Percentiles rank a stretch among this genome's conserved stretches.
Conservation (phyloP, 805 yeast species). For the Maudiozyma serrabonitensis region DNA sequence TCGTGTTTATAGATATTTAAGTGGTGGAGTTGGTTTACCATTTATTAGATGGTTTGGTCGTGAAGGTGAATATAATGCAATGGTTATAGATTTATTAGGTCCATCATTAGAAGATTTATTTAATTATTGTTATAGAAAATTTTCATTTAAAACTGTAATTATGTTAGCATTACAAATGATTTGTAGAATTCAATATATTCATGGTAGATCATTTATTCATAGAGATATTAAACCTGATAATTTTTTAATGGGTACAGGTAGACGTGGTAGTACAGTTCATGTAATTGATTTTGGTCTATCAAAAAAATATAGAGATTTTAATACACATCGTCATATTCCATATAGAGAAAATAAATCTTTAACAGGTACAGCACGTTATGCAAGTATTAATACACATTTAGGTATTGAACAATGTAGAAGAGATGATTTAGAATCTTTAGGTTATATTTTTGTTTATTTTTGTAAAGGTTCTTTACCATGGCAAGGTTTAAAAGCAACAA, state of each 20-base stretch:
- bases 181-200: conserved; percentile 90
- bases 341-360: conserved; percentile 93
- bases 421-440: conserved; percentile 91
- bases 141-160: conserved; percentile 86
- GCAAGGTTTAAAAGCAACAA: conserved; percentile 97
- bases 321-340: conserved; percentile 91
- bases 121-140: conserved; percentile 91
- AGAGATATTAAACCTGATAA: conserved; percentile 84
- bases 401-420: conserved; percentile 96
- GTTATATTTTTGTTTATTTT: conserved; percentile 88
- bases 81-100: conserved; percentile 93
- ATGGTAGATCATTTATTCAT: conserved; percentile 86
- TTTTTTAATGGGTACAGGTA: conserved; percentile 79
- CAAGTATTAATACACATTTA: conserved; percentile 88
- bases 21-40: conserved; percentile 97
- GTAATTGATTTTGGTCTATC: conserved; percentile 93
- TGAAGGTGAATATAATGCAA: conserved; percentile 93
- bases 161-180: conserved; percentile 90
- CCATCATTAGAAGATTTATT: conserved; percentile 93
- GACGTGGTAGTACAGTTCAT: conserved; percentile 91
- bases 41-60: conserved; percentile 96
- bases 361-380: conserved; percentile 98
- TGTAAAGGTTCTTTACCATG: conserved; percentile 95
- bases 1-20: conserved; percentile 84
- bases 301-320: conserved; percentile 88